Evolutionary conservation across 441 rosid species (phyloP), one percentile per base, ranked within the genome.

Genomic region (Melianthus villosus): DNA sequence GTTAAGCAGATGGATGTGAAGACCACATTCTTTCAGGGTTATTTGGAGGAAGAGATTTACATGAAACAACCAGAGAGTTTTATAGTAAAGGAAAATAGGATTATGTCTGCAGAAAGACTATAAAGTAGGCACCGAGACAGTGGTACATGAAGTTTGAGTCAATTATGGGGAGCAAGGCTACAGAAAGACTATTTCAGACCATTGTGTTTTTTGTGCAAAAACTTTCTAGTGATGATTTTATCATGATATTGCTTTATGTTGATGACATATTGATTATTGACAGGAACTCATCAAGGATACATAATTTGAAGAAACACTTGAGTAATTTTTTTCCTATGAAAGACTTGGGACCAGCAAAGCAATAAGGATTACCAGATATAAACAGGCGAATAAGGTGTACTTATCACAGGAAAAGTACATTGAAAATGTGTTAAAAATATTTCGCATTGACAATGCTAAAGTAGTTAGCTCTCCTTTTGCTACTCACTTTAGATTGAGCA

Each of bases 91-190:
- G 51, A 7, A 23, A 16, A 1, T 25, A 23, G 16, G 0, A 25
- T 13, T 3, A 10, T 7, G 42, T 35, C 2, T 46, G 34, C 8
- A 12, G 6, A 12, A 25, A 34, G 20, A 46, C 34, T 19, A 46
- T 44, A 17, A 44, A 44, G 10, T 39, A 44, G 9, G 20, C 39
- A 2, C 17, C n/a, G 1, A 31, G 39, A 8, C 16, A 19, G 2
- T 44, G 29, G 49, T 31, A 44, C 17, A 20, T 31, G 1, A 31
- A 32, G 38, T 44, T 44, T 31, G 30, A 44, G 1, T 12, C 9
- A 3, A 31, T 33, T 14, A 34, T 22, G 16, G 1, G 8, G 9
- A 25, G 9, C 27, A 1, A 6, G 3, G 13, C n/a, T 28, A 28
- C 4, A 3, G 11, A 28, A 31, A 6, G 13, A 31, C 34, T 10